Conservation (phyloP, 1,284 basidiomycete genomes). For the Pseudozyma hubeiensis region DNA sequence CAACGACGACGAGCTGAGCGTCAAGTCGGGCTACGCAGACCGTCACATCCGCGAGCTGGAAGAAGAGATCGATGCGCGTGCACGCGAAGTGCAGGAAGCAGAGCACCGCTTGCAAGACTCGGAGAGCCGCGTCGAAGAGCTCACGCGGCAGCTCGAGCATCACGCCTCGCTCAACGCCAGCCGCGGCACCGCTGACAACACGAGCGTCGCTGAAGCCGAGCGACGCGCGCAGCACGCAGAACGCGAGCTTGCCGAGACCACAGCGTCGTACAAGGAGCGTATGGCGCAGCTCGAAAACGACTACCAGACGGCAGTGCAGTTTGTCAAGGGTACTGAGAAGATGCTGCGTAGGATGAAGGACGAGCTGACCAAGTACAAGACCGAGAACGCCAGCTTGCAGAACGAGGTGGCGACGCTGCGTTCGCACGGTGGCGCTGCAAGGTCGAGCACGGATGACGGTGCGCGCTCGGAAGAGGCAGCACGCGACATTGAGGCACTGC, state of each 20-base stretch:
- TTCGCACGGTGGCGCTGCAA: conserved; percentile 15
- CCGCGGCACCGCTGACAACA: conserved; percentile 77
- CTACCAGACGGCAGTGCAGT: conserved; percentile 88
- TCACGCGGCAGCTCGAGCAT: conserved; percentile 61
- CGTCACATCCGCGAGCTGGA: conserved; percentile 61
- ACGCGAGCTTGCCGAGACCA: conserved; percentile 64
- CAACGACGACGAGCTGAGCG: conserved; percentile 63
- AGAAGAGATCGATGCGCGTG: conserved; percentile 61
- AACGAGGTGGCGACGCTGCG: conserved; percentile 40
- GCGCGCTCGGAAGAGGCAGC: conserved; percentile 54
- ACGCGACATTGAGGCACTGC: conserved; percentile 58
- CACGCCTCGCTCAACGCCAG: conserved; percentile 70
- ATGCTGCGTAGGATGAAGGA: conserved; percentile 96
- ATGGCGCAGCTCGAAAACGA: conserved; percentile 85
- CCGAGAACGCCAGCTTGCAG: conserved; percentile 65
- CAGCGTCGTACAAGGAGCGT: conserved; percentile 64
- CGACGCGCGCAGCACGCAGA: conserved; percentile 69
- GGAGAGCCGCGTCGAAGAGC: conserved; percentile 61
- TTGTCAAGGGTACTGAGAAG: conserved; percentile 91
- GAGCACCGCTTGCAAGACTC: conserved; percentile 65
- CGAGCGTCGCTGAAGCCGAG: conserved; percentile 82
- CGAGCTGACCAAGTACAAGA: conserved; percentile 68
- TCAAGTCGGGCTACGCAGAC: conserved; percentile 58
- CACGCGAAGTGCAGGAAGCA: conserved; percentile 56
- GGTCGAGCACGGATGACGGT: conserved; percentile 38